Evolutionary conservation across 495 filamentous ascomycete species (phyloP).

Genomic region (Penicillium chermesinum): DNA sequence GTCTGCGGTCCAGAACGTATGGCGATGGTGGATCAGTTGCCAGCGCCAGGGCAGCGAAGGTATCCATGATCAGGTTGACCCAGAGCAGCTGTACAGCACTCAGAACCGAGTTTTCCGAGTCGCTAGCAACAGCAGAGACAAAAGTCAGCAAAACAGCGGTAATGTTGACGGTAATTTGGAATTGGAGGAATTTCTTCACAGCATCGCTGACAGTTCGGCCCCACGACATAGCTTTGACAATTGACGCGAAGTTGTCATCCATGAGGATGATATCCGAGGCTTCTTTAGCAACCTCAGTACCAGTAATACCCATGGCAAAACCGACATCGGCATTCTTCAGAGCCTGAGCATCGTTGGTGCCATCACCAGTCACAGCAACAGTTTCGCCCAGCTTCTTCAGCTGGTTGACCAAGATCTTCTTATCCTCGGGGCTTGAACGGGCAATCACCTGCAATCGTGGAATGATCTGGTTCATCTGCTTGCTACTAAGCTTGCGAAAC

Average conservation of each 20-base stretch:
- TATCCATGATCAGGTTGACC: slow-evolving; percentile 94
- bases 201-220: slow-evolving; percentile 84
- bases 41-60: slow-evolving; percentile 88
- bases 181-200: slow-evolving; percentile 89
- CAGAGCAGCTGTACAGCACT: slow-evolving; percentile 83
- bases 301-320: slow-evolving; percentile 87
- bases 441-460: slow-evolving; percentile 79
- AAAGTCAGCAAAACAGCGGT: slow-evolving; percentile 83
- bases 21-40: slow-evolving; percentile 77
- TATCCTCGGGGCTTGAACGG: slow-evolving; percentile 79
- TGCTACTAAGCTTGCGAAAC: slow-evolving; percentile 64
- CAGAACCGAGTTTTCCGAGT: slow-evolving; percentile 64
- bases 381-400: slow-evolving; percentile 84
- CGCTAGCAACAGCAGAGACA: slow-evolving; percentile 67
- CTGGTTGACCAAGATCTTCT: slow-evolving; percentile 70
- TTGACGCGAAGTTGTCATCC: slow-evolving; percentile 90
- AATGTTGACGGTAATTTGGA: slow-evolving; percentile 89
- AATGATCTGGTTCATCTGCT: slow-evolving; percentile 64
- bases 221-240: slow-evolving; percentile 84
- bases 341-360: slow-evolving; percentile 87
- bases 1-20: slow-evolving; percentile 65
- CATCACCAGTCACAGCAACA: slow-evolving; percentile 90
- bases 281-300: slow-evolving; percentile 89
- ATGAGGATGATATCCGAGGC: slow-evolving; percentile 91
- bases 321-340: slow-evolving; percentile 84